phyloP scores from a whole-genome alignment of 768 basidiomycete genomes.

The Phanerochaete carnosa region DNA sequence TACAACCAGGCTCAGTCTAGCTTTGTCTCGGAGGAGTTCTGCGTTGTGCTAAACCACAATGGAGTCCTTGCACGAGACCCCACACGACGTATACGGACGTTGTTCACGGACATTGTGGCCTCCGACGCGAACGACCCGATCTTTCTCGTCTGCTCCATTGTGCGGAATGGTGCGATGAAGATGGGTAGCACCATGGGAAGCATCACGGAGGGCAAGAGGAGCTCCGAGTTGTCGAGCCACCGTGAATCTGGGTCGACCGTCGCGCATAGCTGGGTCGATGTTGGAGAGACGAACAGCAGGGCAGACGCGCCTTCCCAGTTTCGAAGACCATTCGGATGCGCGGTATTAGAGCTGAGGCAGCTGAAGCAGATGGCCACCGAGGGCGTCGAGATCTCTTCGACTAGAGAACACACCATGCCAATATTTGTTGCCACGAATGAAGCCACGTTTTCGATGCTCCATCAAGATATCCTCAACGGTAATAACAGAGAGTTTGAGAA shows the following conservation, averaged over 20 bases:
- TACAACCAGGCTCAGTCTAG: conserved; percentile 81
- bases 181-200: conserved; percentile 56
- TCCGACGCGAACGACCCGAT: conserved; percentile 84
- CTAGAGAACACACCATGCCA: conserved; percentile 80
- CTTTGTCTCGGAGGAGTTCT: conserved; percentile 94
- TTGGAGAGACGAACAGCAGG: conserved; percentile 5
- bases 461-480: conserved; percentile 88
- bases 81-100: conserved; percentile 68
- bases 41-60: conserved; percentile 85
- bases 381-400: conserved; percentile 55
- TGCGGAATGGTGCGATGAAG: conserved; percentile 85
- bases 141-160: conserved; percentile 87
- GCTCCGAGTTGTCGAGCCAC: conserved; percentile 48
- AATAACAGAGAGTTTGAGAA: conserved; percentile 81
- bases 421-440: conserved; percentile 86
- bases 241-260: conserved; percentile 1
- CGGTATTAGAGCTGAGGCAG: conserved; percentile 82
- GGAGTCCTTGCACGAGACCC: conserved; percentile 85
- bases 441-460: conserved; percentile 85
- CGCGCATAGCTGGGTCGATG: neutral
- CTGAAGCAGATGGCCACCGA: conserved; percentile 66
- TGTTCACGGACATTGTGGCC: conserved; percentile 86
- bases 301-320: conserved; percentile 46
- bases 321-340: conserved; percentile 93
- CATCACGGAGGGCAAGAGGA: conserved; percentile 45